A percentile compares a stretch with the other conserved stretches of the same genome.
These are phyloP conservation scores for Trichoderma simmonsii DNA, from an alignment of 2,329 filamentous ascomycete species.

Conservation along the genomic window DNA sequence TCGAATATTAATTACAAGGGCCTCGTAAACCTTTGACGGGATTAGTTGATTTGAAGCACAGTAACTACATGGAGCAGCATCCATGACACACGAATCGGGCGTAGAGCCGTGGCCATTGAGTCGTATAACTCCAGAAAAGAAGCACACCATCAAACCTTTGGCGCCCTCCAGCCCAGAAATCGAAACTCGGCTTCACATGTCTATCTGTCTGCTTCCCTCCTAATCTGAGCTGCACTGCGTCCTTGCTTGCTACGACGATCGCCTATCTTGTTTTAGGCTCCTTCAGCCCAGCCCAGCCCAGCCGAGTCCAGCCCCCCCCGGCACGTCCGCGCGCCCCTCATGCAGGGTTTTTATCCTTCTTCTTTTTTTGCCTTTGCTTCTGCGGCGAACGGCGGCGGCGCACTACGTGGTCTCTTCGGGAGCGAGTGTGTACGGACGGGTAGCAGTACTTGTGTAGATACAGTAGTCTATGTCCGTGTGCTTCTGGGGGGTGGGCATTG, in stretches of 20 bases:
- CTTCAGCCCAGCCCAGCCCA: conserved; percentile 8
- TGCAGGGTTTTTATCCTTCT: neutral
- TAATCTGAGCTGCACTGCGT: neutral
- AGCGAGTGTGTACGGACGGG: neutral
- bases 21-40: neutral
- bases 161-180: neutral
- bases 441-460: neutral
- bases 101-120: neutral
- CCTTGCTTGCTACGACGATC: neutral
- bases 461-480: neutral
- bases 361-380: neutral
- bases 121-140: neutral
- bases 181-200: neutral
- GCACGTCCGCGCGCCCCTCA: neutral
- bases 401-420: conserved; percentile 11
- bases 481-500: neutral
- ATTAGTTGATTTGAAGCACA: neutral
- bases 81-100: neutral
- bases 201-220: neutral
- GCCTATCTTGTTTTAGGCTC: conserved; percentile 7
- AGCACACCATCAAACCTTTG: neutral
- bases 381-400: neutral
- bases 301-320: conserved; percentile 1
- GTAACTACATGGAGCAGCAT: neutral
- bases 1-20: neutral